Evolutionary conservation across 768 basidiomycete species (phyloP).

Genomic region (Tylopilus intermedius): DNA sequence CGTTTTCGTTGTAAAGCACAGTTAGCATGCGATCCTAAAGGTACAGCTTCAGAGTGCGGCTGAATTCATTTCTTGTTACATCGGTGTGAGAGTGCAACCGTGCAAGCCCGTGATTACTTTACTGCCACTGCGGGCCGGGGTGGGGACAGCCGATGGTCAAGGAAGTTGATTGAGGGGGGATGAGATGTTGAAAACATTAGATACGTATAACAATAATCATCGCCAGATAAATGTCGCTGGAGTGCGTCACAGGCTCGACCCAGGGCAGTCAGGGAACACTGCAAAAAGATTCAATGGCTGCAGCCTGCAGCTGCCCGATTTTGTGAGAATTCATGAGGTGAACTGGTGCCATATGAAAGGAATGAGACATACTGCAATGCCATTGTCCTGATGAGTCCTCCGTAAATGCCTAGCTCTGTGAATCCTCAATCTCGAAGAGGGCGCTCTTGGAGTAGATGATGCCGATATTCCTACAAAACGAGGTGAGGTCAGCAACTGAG

Average conservation of each 20-base stretch:
- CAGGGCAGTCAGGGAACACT: not conserved
- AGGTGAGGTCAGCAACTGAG: not conserved
- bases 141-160: no score
- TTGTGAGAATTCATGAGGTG: not conserved
- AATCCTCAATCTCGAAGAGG: not conserved
- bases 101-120: no score
- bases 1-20: no score
- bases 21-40: no score
- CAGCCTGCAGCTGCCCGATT: not conserved
- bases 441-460: not conserved
- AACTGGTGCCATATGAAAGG: not conserved
- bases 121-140: no score
- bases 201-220: not conserved
- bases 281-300: not conserved
- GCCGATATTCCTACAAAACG: not conserved
- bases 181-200: no score
- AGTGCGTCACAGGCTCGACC: not conserved
- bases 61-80: no score
- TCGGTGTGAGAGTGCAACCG: no score
- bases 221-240: not conserved
- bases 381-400: not conserved
- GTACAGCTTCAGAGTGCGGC: no score
- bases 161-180: no score
- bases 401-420: not conserved
- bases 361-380: not conserved